These are phyloP conservation scores for Botryosphaeria agaves DNA, from an alignment of 2,329 filamentous ascomycete species.

Conservation along the genomic window DNA sequence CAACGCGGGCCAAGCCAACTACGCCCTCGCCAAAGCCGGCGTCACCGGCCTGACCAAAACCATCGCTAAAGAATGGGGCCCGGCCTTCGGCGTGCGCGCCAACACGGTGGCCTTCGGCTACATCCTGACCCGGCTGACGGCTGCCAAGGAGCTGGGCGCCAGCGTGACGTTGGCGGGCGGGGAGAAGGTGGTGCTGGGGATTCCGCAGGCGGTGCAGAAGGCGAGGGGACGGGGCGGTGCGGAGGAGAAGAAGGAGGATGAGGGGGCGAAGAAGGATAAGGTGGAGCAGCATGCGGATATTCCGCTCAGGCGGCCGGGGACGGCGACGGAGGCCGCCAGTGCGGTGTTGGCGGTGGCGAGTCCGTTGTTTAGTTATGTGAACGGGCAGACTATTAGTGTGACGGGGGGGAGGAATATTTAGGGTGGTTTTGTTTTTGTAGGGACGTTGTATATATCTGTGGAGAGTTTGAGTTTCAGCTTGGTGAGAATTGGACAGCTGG, in stretches of 20 bases:
- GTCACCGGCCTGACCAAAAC: constrained; percentile 73
- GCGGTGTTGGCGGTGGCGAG: constrained; percentile 64
- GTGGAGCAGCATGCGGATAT: constrained; percentile 44
- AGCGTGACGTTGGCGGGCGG: constrained; percentile 64
- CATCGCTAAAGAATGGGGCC: constrained; percentile 84
- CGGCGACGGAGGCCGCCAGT: constrained; percentile 63
- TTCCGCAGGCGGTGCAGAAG: constrained; percentile 43
- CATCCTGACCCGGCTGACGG: constrained; percentile 65
- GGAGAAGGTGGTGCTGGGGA: constrained; percentile 56
- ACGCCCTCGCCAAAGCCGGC: constrained; percentile 70
- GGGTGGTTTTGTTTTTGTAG: constrained; percentile 4
- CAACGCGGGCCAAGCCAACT: constrained; percentile 85
- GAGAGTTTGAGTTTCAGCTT: no score
- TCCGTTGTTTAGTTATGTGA: constrained; percentile 70
- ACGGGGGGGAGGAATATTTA: constrained; percentile 57
- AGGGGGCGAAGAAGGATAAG: constrained; percentile 4
- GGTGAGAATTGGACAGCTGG: no score
- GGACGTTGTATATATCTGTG: neutral
- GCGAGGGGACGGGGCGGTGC: constrained; percentile 20
- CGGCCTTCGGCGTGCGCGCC: constrained; percentile 59
- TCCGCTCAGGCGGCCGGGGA: constrained; percentile 58
- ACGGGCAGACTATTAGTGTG: constrained; percentile 73
- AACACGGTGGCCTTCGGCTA: constrained; percentile 77
- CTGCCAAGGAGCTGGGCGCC: constrained; percentile 67
- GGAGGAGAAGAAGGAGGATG: constrained; percentile 9